Base-by-base conservation (phyloP, 169 alveolate genomes). In the Plasmodium vivax region DNA sequence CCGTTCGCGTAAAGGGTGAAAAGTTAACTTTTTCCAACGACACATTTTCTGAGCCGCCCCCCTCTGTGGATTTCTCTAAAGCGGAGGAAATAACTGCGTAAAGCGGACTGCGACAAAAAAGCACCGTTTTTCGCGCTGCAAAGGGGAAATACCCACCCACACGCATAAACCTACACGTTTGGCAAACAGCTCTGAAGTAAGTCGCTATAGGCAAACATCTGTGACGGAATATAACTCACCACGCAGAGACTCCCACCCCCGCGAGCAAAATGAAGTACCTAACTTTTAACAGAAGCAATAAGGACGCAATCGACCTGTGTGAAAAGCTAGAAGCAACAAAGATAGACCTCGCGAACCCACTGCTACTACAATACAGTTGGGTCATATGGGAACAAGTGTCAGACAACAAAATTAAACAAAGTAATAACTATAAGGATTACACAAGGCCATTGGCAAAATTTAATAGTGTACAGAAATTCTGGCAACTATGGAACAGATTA, bases 311-410 rank as follows among this genome's bases (percentile, higher is more conserved):
- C 56, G 93, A 87, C 71, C 81, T 87, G 34, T 75, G 73, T 71
- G 87, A 87, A 87, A 87, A 77, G 68, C 43, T 87, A 32, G 93
- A 77, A 87, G 93, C 93, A 23, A 87, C 93, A 34, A 87, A 87
- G 47, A 87, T 87, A 32, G 93, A 87, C 68, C 82, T 87, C 27
- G 80, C 93, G 23, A 74, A 84, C 93, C 96, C 91, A 32, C 45
- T 97, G 75, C 95, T 97, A 45, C 93, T 97, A 83, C 96, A 96
- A 93, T 96, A 96, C 72, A 97, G 95, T 92, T 97, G 98, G 98
- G 98, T 97, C 10, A 96, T 97, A 80, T 97, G 98, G 98, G 98
- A 97, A 84, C 98, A 97, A 88, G 96, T 94, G 62, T 93, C 90
- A 62, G 93, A 85, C 54, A 96, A 93, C 83, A 96, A 95, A 75